phyloP scores from a whole-genome alignment of 1,284 basidiomycete species.

The Coriolopsis trogii region DNA sequence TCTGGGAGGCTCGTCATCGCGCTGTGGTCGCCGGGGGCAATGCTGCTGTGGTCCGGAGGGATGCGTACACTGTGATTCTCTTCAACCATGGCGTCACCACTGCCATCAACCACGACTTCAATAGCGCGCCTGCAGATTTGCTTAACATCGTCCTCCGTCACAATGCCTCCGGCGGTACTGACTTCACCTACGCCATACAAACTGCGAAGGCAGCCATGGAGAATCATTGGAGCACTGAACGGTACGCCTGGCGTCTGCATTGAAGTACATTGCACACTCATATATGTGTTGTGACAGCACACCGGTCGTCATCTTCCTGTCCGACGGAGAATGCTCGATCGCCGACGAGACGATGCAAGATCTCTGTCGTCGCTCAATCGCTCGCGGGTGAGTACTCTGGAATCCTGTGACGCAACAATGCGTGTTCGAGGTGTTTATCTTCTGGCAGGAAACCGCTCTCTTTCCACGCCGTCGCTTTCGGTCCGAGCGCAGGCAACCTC shows the following conservation, averaged over 20 bases:
- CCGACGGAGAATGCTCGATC: slow-evolving; percentile 55
- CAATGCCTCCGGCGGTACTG: slow-evolving; percentile 44
- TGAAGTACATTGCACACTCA: background rate
- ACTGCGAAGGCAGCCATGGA: slow-evolving; percentile 45
- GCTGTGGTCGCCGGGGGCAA: slow-evolving; percentile 26
- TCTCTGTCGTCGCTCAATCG: slow-evolving; percentile 49
- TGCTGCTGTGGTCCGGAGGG: slow-evolving; percentile 40
- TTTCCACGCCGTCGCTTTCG: slow-evolving; percentile 64
- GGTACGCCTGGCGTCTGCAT: slow-evolving; percentile 36
- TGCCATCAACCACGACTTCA: slow-evolving; percentile 50
- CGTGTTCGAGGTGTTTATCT: background rate
- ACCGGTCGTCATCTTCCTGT: slow-evolving; percentile 68
- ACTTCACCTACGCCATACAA: slow-evolving; percentile 48
- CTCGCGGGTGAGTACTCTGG: slow-evolving; percentile 44
- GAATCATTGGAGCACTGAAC: slow-evolving; percentile 55
- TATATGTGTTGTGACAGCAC: slow-evolving; percentile 35
- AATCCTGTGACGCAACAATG: background rate
- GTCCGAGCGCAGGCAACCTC: slow-evolving; percentile 41
- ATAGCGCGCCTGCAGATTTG: slow-evolving; percentile 49
- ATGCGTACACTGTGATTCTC: slow-evolving; percentile 60
- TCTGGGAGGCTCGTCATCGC: slow-evolving; percentile 54
- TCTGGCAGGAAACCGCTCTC: slow-evolving; percentile 53
- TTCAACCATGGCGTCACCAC: slow-evolving; percentile 41
- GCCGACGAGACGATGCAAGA: slow-evolving; percentile 45
- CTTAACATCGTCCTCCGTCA: slow-evolving; percentile 43